Evolutionary conservation across 768 basidiomycete genomes (phyloP), one percentile per base, ranked within the genome.

Genomic region (Filobasidium floriforme): DNA sequence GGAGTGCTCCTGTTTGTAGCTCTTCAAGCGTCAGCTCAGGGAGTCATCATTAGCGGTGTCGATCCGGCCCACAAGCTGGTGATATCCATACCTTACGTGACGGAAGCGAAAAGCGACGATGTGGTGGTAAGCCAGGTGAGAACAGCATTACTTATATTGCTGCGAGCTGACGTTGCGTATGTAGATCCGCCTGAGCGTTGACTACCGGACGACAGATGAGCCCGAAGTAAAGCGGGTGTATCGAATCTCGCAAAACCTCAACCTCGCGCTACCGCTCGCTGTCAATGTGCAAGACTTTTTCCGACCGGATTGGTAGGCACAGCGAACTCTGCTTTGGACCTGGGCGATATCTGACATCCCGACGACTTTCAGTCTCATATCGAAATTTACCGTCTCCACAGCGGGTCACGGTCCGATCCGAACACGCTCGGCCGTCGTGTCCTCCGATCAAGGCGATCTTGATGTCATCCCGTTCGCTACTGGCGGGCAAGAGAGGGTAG

Each of bases 281-380:
- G 89, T 97, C 66, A 96, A 93, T 66, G 94, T 98, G 0, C 89
- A 97, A 78, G 96, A 99, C 76, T 93, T 91, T 78, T 97, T 98
- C 82, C 86, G 94, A 24, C 88, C 88, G 29, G 82, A 85, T 64
- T 87, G 86, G 94, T 92, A 43, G 52, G 29, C 26, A 11, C 10
- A 3, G 14, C 26, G n/a, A 63, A 28, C 14, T 40, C 63, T 46
- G 10, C 41, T 26, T 41, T 44, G n/a, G 12, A 11, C 28, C 22
- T 24, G 22, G 12, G 22, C 22, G 22, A 6, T 49, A 37, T 3
- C 32, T 37, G 9, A 37, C 2, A 14, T 49, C 12, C 18, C 12
- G 3, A 5, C 46, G 46, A 22, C 1, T n/a, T n/a, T n/a, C 68
- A 97, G 94, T 69, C 80, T 97, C 4, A 86, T 97, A 70, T 93